phyloP scores from a whole-genome alignment of 2,329 filamentous ascomycete species.

The Fusarium dimerum region DNA sequence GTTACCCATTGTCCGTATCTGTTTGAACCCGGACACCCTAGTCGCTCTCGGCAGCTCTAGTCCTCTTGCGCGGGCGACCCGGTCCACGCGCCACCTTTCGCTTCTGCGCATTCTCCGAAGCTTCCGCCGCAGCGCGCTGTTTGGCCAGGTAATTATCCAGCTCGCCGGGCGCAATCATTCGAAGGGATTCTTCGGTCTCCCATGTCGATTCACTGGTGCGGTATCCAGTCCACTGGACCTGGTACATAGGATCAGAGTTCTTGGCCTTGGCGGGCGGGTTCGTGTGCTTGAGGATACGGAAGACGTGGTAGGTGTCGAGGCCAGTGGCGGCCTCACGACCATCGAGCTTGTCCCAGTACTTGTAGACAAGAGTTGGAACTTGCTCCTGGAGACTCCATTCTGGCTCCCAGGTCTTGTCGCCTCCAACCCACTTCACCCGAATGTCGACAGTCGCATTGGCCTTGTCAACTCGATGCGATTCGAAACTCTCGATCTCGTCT shows the following conservation, averaged over 20 bases:
- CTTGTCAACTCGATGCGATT: conserved; percentile 22
- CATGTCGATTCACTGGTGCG: conserved; percentile 22
- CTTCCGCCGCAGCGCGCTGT: conserved; percentile 8
- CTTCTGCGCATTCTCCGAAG: conserved; percentile 17
- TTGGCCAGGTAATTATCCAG: conserved; percentile 28
- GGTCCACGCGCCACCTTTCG: conserved; percentile 22
- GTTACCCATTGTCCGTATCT: not conserved
- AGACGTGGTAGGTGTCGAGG: conserved; percentile 28
- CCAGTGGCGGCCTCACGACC: conserved; percentile 26
- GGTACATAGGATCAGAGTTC: conserved; percentile 19
- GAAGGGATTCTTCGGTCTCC: conserved; percentile 25
- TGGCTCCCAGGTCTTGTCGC: conserved; percentile 27
- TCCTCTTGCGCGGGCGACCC: conserved; percentile 28
- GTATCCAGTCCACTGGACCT: conserved; percentile 31
- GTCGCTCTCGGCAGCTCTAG: conserved; percentile 2
- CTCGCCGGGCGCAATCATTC: conserved; percentile 24
- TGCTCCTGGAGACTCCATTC: conserved; percentile 31
- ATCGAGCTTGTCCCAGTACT: conserved; percentile 27
- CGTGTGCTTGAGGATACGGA: conserved; percentile 27
- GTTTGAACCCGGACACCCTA: too few species aligned
- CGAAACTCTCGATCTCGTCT: conserved; percentile 25
- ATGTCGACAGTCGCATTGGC: conserved; percentile 27
- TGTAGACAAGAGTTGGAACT: conserved; percentile 26
- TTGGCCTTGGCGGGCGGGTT: conserved; percentile 15
- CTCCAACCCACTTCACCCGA: conserved; percentile 23